Percentiles rank a stretch among this genome's conserved stretches.
These are phyloP conservation scores for Rubia yunnanensis DNA, from an alignment of 257 asterid species.

Conservation along the genomic window DNA sequence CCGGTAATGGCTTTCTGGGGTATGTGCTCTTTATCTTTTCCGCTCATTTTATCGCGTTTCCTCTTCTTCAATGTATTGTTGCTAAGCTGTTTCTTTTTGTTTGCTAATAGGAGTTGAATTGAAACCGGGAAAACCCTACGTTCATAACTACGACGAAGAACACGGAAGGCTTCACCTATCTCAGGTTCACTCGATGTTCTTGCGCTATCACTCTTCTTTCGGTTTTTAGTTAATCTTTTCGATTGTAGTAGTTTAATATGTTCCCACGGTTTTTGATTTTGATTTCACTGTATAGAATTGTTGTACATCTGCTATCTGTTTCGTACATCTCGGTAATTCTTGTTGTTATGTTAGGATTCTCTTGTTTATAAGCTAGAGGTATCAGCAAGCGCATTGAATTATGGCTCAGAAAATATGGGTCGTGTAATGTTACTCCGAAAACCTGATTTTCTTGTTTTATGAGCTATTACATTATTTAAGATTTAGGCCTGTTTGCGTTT, in stretches of 20 bases:
- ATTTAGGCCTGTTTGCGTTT: not conserved
- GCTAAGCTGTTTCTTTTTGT: not conserved
- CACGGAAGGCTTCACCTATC: slow-evolving; percentile 74
- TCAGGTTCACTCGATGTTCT: slow-evolving; percentile 40
- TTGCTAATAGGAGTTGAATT: slow-evolving; percentile 58
- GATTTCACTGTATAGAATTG: not conserved
- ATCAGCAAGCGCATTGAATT: not conserved
- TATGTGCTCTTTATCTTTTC: slow-evolving; percentile 4
- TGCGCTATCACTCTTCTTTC: not conserved
- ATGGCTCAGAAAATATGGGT: not conserved
- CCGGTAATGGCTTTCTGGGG: slow-evolving; percentile 39
- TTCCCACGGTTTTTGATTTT: not conserved
- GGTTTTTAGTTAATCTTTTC: not conserved
- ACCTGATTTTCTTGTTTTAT: not conserved
- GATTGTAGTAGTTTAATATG: not conserved
- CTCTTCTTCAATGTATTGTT: not conserved
- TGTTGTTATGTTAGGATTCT: not conserved
- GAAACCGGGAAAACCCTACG: slow-evolving; percentile 55
- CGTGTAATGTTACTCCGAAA: too few species aligned
- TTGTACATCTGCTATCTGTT: not conserved
- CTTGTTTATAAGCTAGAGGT: not conserved
- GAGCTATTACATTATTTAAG: not conserved
- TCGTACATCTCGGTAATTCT: not conserved
- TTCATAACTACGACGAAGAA: slow-evolving; percentile 32
- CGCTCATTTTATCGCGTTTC: not conserved